Conservation (phyloP, 768 basidiomycete genomes). For the Dendrothele bispora region DNA sequence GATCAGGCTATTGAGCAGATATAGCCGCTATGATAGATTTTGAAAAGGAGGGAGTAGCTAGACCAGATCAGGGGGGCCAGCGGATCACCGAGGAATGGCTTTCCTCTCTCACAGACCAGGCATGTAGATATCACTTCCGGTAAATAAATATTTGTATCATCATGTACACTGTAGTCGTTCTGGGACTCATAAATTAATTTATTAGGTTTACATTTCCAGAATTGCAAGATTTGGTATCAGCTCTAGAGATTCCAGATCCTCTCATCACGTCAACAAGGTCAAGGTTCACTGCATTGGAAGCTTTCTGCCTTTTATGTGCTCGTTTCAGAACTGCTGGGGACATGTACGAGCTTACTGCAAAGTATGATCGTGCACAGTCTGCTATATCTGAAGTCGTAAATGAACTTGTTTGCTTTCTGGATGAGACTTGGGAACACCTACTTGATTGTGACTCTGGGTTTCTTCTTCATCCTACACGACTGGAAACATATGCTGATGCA, state of each 20-base stretch:
- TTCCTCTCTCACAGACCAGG: not conserved
- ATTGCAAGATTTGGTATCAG: not conserved
- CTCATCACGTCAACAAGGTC: slow-evolving; percentile 6
- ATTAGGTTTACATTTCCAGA: slow-evolving; percentile 6
- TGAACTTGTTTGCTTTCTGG: slow-evolving; percentile 9
- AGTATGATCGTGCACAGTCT: slow-evolving; percentile 15
- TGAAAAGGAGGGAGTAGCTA: too few species aligned
- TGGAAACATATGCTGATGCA: slow-evolving; percentile 15
- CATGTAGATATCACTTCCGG: not conserved
- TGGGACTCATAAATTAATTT: not conserved
- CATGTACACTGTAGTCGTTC: not conserved
- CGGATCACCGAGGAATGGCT: not conserved
- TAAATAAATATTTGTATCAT: not conserved
- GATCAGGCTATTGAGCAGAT: too few species aligned
- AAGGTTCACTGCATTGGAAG: slow-evolving; percentile 11
- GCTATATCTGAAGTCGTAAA: slow-evolving; percentile 20
- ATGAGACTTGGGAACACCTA: slow-evolving; percentile 18
- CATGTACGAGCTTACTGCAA: slow-evolving; percentile 9
- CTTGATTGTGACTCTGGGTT: slow-evolving; percentile 12
- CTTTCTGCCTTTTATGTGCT: slow-evolving; percentile 12
- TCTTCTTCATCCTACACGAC: slow-evolving; percentile 8
- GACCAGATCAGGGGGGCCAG: not conserved
- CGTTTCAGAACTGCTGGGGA: slow-evolving; percentile 14
- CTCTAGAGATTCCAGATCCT: slow-evolving; percentile 7
- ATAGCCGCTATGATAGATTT: too few species aligned